These are phyloP conservation scores for Macrophomina tecta DNA, from an alignment of 2,329 filamentous ascomycete genomes.

Conservation along the genomic window DNA sequence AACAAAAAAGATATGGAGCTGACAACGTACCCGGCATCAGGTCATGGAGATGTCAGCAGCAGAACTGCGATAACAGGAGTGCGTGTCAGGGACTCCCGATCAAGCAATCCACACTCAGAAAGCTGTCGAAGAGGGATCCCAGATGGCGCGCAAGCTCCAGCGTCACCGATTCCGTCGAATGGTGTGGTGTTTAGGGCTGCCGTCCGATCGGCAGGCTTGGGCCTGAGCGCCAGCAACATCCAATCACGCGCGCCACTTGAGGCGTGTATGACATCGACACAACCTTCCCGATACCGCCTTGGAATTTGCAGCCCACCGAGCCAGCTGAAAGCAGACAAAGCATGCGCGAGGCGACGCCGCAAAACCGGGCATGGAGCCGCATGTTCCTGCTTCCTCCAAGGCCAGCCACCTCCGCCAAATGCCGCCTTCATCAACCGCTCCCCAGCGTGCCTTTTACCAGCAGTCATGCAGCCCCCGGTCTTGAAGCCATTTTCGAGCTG, in stretches of 20 bases:
- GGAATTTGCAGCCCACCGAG: background rate
- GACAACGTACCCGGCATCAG: no score
- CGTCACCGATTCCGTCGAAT: no score
- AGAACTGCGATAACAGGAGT: no score
- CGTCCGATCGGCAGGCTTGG: background rate
- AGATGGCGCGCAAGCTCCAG: no score
- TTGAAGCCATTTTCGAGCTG: background rate
- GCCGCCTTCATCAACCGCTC: background rate
- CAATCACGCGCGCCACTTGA: background rate
- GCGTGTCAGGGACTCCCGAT: no score
- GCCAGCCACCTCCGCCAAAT: conserved; percentile 3
- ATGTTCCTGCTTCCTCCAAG: background rate
- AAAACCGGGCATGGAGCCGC: conserved; percentile 15
- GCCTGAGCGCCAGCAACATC: background rate
- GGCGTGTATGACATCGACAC: conserved; percentile 10
- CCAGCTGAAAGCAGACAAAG: conserved; percentile 11
- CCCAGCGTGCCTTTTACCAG: background rate
- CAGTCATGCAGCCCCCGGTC: background rate
- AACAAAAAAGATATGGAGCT: no score
- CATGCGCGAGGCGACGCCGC: background rate
- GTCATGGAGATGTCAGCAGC: no score
- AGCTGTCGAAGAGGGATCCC: no score
- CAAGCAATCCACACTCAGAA: no score
- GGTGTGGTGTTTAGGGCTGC: conserved; percentile 3
- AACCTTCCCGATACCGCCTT: background rate